Evolutionary conservation across 371 early-diverging fungal genomes (phyloP), one percentile per base, ranked within the genome.

Genomic region (Fennellomyces sp.): DNA sequence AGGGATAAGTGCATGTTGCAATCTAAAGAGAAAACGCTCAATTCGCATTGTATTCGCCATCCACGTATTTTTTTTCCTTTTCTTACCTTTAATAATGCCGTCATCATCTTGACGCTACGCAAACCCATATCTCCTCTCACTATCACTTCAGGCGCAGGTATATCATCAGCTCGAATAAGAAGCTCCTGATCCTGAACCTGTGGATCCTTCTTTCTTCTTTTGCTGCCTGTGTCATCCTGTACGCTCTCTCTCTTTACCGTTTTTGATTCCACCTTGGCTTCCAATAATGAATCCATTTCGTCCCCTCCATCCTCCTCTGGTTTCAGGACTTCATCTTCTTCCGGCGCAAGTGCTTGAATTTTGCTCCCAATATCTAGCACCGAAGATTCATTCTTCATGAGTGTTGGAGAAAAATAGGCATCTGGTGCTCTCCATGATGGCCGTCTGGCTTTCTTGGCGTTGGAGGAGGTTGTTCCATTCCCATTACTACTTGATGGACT

Each of bases 1-100:
- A 81, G 15, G 76, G 65, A 49, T 70, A 73, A 12, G 69, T 70
- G 39, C 78, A 80, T 2, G 76, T 70, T 10, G 68, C 63, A 51
- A 80, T 61, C 80, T 81, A 60, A 25, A 17, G n/a, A n/a, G n/a
- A n/a, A n/a, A n/a, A n/a, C n/a, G n/a, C n/a, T n/a, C n/a, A n/a
- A n/a, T n/a, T n/a, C n/a, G n/a, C n/a, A n/a, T n/a, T n/a, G n/a
- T n/a, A n/a, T 36, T n/a, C 38, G 10, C 38, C 38, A 36, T 36
- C n/a, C n/a, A 36, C 11, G 38, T n/a, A 50, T n/a, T n/a, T 39
- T 5, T 1, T 39, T 39, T n/a, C 13, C 13, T 10, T 23, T 23
- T 15, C 33, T 41, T 65, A 73, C 67, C 60, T 75, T 80, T 0
- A 79, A 38, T n/a, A 76, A 29, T 3, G 57, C 66, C 2, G 76